Percentiles rank a stretch among this genome's conserved stretches.
Evolutionary conservation across 2,329 filamentous ascomycete genomes (phyloP).

Genomic region (Talaromyces sp.): DNA sequence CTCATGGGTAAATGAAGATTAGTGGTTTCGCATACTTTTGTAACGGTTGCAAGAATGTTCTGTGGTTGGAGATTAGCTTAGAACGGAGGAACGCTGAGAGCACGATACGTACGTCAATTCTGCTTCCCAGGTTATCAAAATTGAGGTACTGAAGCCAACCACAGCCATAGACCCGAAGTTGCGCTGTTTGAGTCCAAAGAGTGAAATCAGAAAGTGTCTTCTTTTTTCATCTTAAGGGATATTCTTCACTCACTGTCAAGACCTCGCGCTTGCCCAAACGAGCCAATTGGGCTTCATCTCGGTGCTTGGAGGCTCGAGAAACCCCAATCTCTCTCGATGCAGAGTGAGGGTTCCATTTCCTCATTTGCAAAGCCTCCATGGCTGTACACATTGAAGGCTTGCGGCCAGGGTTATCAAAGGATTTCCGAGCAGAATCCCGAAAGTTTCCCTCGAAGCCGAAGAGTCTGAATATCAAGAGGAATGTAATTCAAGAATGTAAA

Average conservation of each 20-base stretch:
- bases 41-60: slow-evolving; percentile 12
- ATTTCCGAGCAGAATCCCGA: background rate
- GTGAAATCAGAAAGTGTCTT: background rate
- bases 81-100: background rate
- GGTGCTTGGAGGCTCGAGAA: slow-evolving; percentile 23
- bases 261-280: slow-evolving; percentile 54
- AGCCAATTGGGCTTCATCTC: slow-evolving; percentile 48
- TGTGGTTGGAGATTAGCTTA: background rate
- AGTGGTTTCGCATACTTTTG: slow-evolving; percentile 7
- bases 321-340: slow-evolving; percentile 9
- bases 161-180: slow-evolving; percentile 17
- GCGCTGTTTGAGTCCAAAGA: background rate
- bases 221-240: background rate
- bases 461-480: background rate
- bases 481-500: background rate
- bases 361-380: slow-evolving; percentile 15
- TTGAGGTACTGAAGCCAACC: slow-evolving; percentile 17
- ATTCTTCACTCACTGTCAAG: slow-evolving; percentile 36
- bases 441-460: background rate
- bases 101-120: background rate
- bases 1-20: background rate
- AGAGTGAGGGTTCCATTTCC: background rate
- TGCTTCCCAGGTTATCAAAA: slow-evolving; percentile 17
- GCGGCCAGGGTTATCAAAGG: background rate
- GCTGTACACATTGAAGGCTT: background rate